phyloP scores from a whole-genome alignment of 192 early-diverging fungal genomes.

The Podochytrium sp. region DNA sequence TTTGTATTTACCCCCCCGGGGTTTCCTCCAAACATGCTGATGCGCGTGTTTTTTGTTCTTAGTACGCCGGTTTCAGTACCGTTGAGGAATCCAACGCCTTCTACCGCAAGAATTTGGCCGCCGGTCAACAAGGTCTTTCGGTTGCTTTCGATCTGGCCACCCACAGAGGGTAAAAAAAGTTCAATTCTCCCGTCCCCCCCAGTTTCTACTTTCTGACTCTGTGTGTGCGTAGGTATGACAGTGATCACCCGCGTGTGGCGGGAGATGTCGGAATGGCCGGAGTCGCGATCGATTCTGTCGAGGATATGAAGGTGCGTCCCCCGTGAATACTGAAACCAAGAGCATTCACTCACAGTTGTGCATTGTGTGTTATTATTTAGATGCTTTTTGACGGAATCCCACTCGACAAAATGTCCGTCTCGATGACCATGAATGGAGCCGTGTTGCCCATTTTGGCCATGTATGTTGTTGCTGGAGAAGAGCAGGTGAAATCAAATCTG shows the following conservation, averaged over 20 bases:
- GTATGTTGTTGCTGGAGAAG: conserved; percentile 86
- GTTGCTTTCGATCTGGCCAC: conserved; percentile 93
- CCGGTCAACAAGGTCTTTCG: conserved; percentile 85
- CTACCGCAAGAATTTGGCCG: conserved; percentile 85
- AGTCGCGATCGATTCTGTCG: conserved; percentile 89
- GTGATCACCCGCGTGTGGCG: conserved; percentile 85
- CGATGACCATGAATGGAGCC: conserved; percentile 96
- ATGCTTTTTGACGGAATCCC: conserved; percentile 83
- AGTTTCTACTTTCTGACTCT: too few relatives aligned
- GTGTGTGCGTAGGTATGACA: conserved; percentile 89
- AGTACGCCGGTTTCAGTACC: conserved; percentile 92
- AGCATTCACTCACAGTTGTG: too few relatives aligned
- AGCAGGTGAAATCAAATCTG: conserved; percentile 56
- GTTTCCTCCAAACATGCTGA: neutral
- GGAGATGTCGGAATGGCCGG: conserved; percentile 95
- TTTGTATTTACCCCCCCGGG: neutral
- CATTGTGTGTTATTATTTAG: too few relatives aligned
- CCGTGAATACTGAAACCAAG: too few relatives aligned
- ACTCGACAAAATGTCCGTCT: conserved; percentile 87
- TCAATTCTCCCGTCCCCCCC: neutral
- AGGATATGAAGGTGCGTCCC: conserved; percentile 87
- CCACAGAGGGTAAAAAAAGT: conserved; percentile 70
- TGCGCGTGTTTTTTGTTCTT: neutral
- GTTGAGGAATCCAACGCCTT: conserved; percentile 91
- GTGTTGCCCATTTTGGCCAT: conserved; percentile 88